Conservation (phyloP, 1,139 yeast species). For the Geotrichum aggregatum region DNA sequence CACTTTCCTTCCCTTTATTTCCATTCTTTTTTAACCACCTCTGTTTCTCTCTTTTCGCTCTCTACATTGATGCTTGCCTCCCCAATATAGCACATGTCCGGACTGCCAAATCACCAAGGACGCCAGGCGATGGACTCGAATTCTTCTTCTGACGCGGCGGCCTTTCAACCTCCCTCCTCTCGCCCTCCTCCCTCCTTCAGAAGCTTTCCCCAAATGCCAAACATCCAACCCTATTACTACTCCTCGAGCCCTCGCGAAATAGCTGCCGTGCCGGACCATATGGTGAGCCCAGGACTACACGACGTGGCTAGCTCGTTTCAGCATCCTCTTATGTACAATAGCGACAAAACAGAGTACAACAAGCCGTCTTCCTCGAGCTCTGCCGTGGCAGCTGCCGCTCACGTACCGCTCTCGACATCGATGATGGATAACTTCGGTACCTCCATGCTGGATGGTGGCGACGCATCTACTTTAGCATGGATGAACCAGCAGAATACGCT, state of each 20-base stretch:
- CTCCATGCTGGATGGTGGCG: not conserved
- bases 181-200: not conserved
- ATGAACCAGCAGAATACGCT: not conserved
- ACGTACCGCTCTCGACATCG: not conserved
- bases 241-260: slow-evolving; percentile 2
- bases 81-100: slow-evolving; percentile 2
- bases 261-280: not conserved
- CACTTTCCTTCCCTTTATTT: not conserved
- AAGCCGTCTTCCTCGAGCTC: not conserved
- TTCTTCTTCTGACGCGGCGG: slow-evolving; percentile 5
- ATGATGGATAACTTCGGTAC: not conserved
- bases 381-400: not conserved
- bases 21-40: not conserved
- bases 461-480: not conserved
- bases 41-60: not conserved
- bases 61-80: not conserved
- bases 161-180: slow-evolving; percentile 1
- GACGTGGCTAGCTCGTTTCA: not conserved
- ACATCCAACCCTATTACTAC: not conserved
- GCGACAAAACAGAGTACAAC: not conserved
- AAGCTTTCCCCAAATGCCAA: not conserved
- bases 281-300: not conserved
- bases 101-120: slow-evolving; percentile 1
- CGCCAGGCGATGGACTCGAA: slow-evolving; percentile 1
- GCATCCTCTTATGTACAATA: not conserved